Evolutionary conservation across 257 asterid genomes (phyloP).

Genomic region (Verbascum thapsus): DNA sequence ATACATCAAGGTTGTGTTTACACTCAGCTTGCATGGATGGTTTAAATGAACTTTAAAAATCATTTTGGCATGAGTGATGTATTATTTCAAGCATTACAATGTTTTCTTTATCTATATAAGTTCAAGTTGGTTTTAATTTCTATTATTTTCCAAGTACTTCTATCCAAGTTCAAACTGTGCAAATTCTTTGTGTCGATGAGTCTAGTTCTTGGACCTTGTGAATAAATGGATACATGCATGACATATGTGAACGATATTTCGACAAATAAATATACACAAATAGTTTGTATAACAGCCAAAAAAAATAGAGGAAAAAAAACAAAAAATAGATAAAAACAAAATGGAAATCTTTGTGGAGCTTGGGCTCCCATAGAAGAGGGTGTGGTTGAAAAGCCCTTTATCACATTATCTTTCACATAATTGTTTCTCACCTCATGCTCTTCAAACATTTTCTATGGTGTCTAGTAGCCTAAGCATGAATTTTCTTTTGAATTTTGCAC

Average conservation of each 20-base stretch:
- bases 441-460: slow-evolving; percentile 31
- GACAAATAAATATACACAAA: not conserved
- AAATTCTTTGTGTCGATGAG: too few species aligned
- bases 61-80: too few species aligned
- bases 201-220: not conserved
- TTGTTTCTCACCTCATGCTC: slow-evolving; percentile 52
- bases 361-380: slow-evolving; percentile 43
- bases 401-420: slow-evolving; percentile 58
- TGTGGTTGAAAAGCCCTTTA: slow-evolving; percentile 69
- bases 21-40: too few species aligned
- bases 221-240: not conserved
- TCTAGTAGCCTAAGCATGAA: slow-evolving; percentile 1
- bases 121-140: too few species aligned
- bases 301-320: slow-evolving; percentile 7
- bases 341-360: slow-evolving; percentile 45
- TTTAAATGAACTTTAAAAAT: too few species aligned
- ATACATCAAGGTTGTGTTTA: too few species aligned
- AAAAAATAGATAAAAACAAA: slow-evolving; percentile 23
- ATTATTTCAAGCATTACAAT: too few species aligned
- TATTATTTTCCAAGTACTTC: too few species aligned
- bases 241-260: too few species aligned
- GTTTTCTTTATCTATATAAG: too few species aligned
- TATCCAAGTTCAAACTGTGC: too few species aligned
- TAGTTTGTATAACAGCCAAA: slow-evolving; percentile 10
- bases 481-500: slow-evolving; percentile 26